These are phyloP conservation scores for Ashbya aceris DNA, from an alignment of 1,139 yeast species.

Conservation along the genomic window DNA sequence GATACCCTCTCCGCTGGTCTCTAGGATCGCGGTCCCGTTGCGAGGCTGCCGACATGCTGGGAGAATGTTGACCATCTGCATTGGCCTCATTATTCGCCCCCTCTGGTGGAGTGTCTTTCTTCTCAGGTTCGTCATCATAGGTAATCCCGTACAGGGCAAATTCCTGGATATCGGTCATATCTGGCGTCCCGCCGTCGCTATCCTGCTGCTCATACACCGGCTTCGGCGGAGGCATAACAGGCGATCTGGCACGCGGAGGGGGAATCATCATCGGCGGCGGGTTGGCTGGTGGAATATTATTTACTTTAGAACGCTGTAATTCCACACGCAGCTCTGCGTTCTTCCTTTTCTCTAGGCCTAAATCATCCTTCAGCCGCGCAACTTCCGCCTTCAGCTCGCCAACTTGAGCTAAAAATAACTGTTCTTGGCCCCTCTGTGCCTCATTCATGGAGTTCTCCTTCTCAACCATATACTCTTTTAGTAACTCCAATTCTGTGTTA, in stretches of 20 bases:
- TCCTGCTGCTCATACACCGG: not conserved
- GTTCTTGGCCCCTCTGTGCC: not conserved
- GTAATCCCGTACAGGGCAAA: slow-evolving; percentile 26
- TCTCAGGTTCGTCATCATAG: slow-evolving; percentile 15
- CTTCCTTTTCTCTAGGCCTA: slow-evolving; percentile 7
- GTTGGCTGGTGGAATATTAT: not conserved
- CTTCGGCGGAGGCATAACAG: not conserved
- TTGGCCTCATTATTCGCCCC: no score
- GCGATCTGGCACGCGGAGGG: not conserved
- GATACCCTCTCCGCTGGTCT: no score
- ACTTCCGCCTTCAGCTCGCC: not conserved
- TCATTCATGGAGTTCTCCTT: not conserved
- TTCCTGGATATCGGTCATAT: slow-evolving; percentile 26
- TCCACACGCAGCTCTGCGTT: slow-evolving; percentile 1
- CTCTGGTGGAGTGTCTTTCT: no score
- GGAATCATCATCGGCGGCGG: not conserved
- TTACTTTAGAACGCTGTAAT: not conserved
- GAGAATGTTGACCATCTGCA: no score
- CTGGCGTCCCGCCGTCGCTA: slow-evolving; percentile 22
- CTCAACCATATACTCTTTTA: not conserved
- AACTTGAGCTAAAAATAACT: not conserved
- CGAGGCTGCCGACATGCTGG: no score
- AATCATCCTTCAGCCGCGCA: not conserved
- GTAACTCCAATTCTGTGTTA: not conserved
- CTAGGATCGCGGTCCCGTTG: no score